phyloP scores from a whole-genome alignment of 768 basidiomycete genomes.

The Phanerodontia chrysosporium region DNA sequence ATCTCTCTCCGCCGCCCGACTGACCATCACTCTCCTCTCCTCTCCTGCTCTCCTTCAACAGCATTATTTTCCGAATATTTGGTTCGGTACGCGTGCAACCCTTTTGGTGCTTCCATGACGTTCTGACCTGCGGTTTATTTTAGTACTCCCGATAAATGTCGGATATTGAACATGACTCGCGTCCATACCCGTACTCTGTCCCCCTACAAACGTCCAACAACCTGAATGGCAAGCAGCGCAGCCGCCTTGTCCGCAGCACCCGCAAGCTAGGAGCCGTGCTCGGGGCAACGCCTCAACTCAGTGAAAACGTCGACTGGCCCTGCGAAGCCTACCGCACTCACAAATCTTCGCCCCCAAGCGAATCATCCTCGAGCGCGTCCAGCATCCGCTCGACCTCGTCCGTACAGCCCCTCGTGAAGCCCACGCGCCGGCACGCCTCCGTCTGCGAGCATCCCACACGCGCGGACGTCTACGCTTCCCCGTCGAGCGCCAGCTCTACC shows the following conservation, averaged over 20 bases:
- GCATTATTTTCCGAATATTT: not conserved
- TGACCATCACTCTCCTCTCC: not conserved
- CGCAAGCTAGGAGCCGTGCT: conserved; percentile 13
- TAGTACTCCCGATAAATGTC: not conserved
- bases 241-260: conserved; percentile 12
- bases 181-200: not conserved
- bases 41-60: not conserved
- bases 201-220: conserved; percentile 8
- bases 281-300: conserved; percentile 9
- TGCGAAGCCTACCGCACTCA: not conserved
- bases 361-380: not conserved
- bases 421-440: conserved; percentile 8
- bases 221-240: conserved; percentile 10
- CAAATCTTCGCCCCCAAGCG: not conserved
- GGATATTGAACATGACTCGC: not conserved
- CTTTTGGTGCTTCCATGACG: not conserved
- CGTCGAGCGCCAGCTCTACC: not conserved
- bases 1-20: not conserved
- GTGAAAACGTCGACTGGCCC: not conserved
- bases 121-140: not conserved
- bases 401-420: not conserved
- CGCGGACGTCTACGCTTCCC: conserved; percentile 1
- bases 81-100: no score
- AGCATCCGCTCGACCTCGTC: conserved; percentile 2
- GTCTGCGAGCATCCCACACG: conserved; percentile 5